Conservation (phyloP, 2,329 filamentous ascomycete genomes). For the Apiospora saccharicola region DNA sequence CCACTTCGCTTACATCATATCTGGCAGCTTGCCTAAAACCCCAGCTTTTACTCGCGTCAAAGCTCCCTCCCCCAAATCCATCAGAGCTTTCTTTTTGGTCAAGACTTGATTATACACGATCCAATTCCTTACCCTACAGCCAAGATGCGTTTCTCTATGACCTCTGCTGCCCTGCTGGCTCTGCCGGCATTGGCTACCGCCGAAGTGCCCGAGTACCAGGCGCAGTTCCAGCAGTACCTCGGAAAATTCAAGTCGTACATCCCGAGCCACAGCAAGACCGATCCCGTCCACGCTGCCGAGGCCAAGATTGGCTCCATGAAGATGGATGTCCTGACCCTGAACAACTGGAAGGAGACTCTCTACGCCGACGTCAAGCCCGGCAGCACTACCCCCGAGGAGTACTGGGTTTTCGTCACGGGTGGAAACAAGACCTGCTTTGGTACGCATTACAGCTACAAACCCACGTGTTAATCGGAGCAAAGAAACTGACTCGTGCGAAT, state of each 20-base stretch:
- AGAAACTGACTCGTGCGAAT: slow-evolving; percentile 28
- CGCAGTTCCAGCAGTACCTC: slow-evolving; percentile 69
- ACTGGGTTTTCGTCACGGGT: slow-evolving; percentile 78
- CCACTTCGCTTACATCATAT: slow-evolving; percentile 23
- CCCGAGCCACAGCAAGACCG: slow-evolving; percentile 54
- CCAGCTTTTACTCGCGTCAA: slow-evolving; percentile 23
- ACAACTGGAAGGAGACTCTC: slow-evolving; percentile 76
- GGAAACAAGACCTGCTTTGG: slow-evolving; percentile 80
- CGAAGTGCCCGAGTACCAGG: slow-evolving; percentile 63
- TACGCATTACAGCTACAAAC: slow-evolving; percentile 44
- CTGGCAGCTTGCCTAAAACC: slow-evolving; percentile 20
- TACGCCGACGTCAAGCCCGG: slow-evolving; percentile 66
- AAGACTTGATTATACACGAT: slow-evolving; percentile 25
- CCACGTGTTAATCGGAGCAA: slow-evolving; percentile 27
- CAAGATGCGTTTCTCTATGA: slow-evolving; percentile 66
- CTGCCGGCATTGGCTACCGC: slow-evolving; percentile 63
- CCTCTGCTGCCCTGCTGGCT: slow-evolving; percentile 54
- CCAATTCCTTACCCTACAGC: slow-evolving; percentile 26
- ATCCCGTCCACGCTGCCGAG: slow-evolving; percentile 53
- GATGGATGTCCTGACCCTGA: slow-evolving; percentile 67
- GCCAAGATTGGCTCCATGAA: slow-evolving; percentile 59
- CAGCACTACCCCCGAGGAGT: slow-evolving; percentile 72
- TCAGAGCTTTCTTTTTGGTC: slow-evolving; percentile 18
- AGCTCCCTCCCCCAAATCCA: slow-evolving; percentile 27
- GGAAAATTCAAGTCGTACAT: slow-evolving; percentile 60